A percentile compares a stretch with the other conserved stretches of the same genome.
These are phyloP conservation scores for Neonectria ditissima DNA, from an alignment of 2,329 filamentous ascomycete genomes.

Conservation along the genomic window DNA sequence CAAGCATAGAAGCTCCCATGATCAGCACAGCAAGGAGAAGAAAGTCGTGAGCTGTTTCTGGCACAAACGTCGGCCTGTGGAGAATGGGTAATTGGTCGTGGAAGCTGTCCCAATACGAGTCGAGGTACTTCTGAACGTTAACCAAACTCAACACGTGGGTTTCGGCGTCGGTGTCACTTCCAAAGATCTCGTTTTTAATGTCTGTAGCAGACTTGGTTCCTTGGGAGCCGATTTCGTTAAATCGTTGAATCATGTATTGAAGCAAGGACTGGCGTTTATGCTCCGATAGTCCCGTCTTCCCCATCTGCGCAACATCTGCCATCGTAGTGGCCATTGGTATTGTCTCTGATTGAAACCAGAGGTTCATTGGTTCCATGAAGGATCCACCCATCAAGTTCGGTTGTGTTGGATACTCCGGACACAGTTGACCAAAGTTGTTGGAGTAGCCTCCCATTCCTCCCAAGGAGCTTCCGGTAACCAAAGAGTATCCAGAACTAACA, in stretches of 20 bases:
- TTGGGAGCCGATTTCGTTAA: slow-evolving; percentile 45
- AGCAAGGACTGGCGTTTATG: slow-evolving; percentile 44
- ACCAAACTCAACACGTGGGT: slow-evolving; percentile 41
- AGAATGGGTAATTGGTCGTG: slow-evolving; percentile 45
- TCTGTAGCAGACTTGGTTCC: slow-evolving; percentile 44
- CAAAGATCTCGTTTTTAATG: slow-evolving; percentile 46
- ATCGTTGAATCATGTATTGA: slow-evolving; percentile 46
- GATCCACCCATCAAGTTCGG: slow-evolving; percentile 40
- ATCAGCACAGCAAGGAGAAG: slow-evolving; percentile 43
- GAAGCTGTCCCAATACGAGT: slow-evolving; percentile 46
- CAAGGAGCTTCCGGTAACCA: slow-evolving; percentile 37
- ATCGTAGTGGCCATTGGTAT: slow-evolving; percentile 40
- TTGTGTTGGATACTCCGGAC: slow-evolving; percentile 42
- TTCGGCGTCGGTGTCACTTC: slow-evolving; percentile 43
- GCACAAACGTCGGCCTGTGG: slow-evolving; percentile 43
- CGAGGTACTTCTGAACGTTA: slow-evolving; percentile 44
- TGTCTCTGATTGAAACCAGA: slow-evolving; percentile 45
- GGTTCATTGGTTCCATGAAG: slow-evolving; percentile 44
- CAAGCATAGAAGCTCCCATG: slow-evolving; percentile 46
- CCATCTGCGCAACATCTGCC: slow-evolving; percentile 40
- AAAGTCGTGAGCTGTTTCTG: slow-evolving; percentile 45
- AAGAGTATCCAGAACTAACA: slow-evolving; percentile 38
- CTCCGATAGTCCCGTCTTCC: slow-evolving; percentile 42
- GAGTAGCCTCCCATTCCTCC: slow-evolving; percentile 41
- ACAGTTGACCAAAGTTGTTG: slow-evolving; percentile 45